These are phyloP conservation scores for Erythrophleum fordii DNA, from an alignment of 306 rosid species.

Conservation along the genomic window DNA sequence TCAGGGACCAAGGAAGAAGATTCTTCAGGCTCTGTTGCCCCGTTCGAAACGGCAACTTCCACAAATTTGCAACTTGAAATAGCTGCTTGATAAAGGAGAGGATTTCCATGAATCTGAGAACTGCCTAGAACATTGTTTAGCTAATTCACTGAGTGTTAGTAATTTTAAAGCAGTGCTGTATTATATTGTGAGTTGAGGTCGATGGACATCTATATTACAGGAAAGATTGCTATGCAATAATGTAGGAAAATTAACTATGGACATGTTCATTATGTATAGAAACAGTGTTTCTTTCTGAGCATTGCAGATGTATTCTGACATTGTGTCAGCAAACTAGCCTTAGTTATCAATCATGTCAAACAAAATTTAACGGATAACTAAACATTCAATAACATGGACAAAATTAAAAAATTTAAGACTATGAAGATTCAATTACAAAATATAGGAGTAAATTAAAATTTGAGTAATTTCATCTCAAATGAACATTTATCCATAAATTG, in stretches of 20 bases:
- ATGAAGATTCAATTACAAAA: not conserved
- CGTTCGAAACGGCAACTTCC: conserved; percentile 44
- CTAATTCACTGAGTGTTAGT: not conserved
- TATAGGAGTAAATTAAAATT: not conserved
- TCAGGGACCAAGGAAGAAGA: conserved; percentile 84
- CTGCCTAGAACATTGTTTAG: not conserved
- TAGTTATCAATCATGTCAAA: not conserved
- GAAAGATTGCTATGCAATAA: not conserved
- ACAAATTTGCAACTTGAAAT: not conserved
- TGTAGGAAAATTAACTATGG: too few relatives aligned
- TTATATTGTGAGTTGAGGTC: not conserved
- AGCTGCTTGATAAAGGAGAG: not conserved
- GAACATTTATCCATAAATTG: not conserved
- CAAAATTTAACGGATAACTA: not conserved
- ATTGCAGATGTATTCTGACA: not conserved
- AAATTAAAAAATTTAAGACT: not conserved
- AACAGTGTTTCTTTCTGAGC: not conserved
- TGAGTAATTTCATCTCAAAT: not conserved
- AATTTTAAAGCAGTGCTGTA: not conserved
- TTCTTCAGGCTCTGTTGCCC: conserved; percentile 56
- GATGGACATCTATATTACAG: not conserved
- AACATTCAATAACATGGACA: not conserved
- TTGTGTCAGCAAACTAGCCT: not conserved
- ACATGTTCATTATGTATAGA: not conserved
- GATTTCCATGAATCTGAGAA: not conserved